A percentile compares a stretch with the other conserved stretches of the same genome.
Conservation (phyloP, 768 basidiomycete genomes). For the Russula foetens region DNA sequence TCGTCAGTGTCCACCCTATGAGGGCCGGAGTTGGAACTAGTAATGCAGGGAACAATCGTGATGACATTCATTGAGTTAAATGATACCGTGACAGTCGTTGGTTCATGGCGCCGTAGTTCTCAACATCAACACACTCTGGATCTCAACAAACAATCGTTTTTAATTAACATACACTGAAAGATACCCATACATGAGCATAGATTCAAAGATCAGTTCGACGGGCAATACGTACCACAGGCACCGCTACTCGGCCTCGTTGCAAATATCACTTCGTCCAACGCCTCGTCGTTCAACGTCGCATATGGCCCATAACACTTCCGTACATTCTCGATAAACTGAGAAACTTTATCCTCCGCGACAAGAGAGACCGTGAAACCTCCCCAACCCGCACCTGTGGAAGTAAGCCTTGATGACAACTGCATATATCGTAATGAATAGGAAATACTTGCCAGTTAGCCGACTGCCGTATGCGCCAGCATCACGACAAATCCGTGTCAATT, state of each 20-base stretch:
- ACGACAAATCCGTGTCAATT: slow-evolving; percentile 50
- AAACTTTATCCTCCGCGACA: slow-evolving; percentile 55
- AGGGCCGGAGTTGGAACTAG: too few relatives aligned
- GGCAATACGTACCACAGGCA: slow-evolving; percentile 56
- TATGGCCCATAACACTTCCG: slow-evolving; percentile 59
- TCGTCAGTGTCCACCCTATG: too few relatives aligned
- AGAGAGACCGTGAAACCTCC: slow-evolving; percentile 86
- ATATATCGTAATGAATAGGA: not conserved
- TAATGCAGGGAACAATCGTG: too few relatives aligned
- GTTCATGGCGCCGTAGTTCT: too few relatives aligned
- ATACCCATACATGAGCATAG: not conserved
- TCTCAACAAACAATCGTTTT: not conserved
- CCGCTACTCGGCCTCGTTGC: slow-evolving; percentile 79
- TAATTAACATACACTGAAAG: not conserved
- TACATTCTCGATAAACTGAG: slow-evolving; percentile 54
- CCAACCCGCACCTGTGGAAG: slow-evolving; percentile 69
- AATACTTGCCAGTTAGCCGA: slow-evolving; percentile 63
- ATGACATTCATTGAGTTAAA: too few relatives aligned
- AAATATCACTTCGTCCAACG: slow-evolving; percentile 62
- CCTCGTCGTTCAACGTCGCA: slow-evolving; percentile 45
- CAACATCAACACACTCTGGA: not conserved
- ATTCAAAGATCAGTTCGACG: not conserved
- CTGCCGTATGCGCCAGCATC: slow-evolving; percentile 69
- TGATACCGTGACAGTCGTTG: not conserved
- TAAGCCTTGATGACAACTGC: not conserved